Evolutionary conservation across 768 basidiomycete genomes (phyloP), one percentile per base, ranked within the genome.

Genomic region (Mycena sanguinolenta): DNA sequence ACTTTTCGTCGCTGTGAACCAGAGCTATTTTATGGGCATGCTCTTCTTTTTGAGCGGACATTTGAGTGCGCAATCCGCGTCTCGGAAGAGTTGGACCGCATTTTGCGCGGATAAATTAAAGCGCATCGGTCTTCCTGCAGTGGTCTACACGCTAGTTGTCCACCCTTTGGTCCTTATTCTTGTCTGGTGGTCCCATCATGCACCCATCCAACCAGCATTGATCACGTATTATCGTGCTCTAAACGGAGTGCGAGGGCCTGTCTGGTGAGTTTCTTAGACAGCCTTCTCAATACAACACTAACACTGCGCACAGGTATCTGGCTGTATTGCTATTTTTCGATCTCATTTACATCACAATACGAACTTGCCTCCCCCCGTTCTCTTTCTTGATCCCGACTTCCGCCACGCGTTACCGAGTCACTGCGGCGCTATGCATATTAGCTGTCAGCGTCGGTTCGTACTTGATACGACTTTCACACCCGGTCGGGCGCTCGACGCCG

Each of bases 21-120:
- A 73, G 28, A 25, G 28, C 23, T 73, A 70, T 58, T 73, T 73
- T 13, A 73, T 73, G 72, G 72, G 65, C 7, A 30, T 50, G 53
- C 28, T 73, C 23, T 73, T 73, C 42, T 70, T 70, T n/a, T 21
- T 73, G 1, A 36, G 62, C 3, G 72, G 65, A 3, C 72, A 73
- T 23, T 70, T 64, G 32, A 19, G 46, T 5, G 13, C 57, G 52
- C 13, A 62, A 19, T 63, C 61, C 36, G n/a, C n/a, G n/a, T n/a
- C n/a, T n/a, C n/a, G n/a, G n/a, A n/a, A n/a, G n/a, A n/a, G n/a
- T 21, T 70, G 65, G 69, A 13, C 10, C 2, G 58, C 50, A 2
- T 67, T 73, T 46, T 59, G 61, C 53, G 16, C 44, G 16, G 69
- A 70, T 46, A 70, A 65, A 58, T 46, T 73, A 25, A 70, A 65